Evolutionary conservation across 2,329 filamentous ascomycete species (phyloP).

Genomic region (Venturia oleaginea): DNA sequence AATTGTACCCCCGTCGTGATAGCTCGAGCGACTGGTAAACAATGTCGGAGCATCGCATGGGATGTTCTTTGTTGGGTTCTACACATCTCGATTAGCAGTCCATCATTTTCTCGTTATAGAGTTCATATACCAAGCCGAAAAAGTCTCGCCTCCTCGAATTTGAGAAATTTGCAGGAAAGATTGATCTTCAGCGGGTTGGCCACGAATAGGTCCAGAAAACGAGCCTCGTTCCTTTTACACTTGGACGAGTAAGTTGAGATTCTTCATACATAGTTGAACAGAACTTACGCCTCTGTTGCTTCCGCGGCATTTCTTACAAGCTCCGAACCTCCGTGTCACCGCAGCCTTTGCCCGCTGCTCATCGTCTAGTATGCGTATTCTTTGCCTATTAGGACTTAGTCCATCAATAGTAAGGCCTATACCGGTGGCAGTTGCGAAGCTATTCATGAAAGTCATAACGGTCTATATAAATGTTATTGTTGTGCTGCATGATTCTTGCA

Average conservation of each 20-base stretch:
- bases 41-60: conserved; percentile 10
- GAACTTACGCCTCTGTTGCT: too few relatives aligned
- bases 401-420: background rate
- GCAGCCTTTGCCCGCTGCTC: background rate
- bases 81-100: background rate
- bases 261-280: too few relatives aligned
- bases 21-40: conserved; percentile 1
- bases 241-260: too few relatives aligned
- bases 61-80: conserved; percentile 8
- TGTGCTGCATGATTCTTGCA: background rate
- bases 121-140: conserved; percentile 12
- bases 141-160: conserved; percentile 15
- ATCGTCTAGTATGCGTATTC: background rate
- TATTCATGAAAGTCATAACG: background rate
- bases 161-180: conserved; percentile 14
- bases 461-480: background rate
- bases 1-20: background rate
- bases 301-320: background rate
- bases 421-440: background rate
- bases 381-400: background rate
- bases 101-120: background rate
- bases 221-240: conserved; percentile 1
- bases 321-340: background rate
- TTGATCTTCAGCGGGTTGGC: background rate
- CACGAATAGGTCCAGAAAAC: conserved; percentile 8